Percentiles rank a stretch among this genome's conserved stretches.
Conservation (phyloP, 2,329 filamentous ascomycete species). For the Aureobasidium sp. region DNA sequence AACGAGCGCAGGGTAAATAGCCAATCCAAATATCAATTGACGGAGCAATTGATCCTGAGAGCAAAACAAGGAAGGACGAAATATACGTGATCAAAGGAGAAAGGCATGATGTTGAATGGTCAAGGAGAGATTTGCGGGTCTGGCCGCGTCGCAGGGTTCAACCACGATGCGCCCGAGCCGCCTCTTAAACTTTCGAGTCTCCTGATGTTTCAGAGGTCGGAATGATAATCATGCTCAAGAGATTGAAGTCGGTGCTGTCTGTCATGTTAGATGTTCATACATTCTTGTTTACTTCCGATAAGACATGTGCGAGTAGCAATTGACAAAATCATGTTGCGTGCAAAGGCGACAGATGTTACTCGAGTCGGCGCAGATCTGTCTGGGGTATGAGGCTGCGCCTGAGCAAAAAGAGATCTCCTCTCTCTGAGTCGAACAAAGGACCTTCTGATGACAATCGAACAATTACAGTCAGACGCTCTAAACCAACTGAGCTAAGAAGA, state of each 20-base stretch:
- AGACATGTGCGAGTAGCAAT: background rate
- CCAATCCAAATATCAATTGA: too few species aligned
- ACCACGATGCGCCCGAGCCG: slow-evolving; percentile 9
- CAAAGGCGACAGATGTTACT: too few species aligned
- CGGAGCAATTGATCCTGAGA: background rate
- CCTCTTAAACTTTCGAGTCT: background rate
- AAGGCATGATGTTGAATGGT: slow-evolving; percentile 5
- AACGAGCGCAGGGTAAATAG: background rate
- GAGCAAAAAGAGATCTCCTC: background rate
- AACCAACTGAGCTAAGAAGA: slow-evolving; percentile 15
- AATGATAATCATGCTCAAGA: background rate
- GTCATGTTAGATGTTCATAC: background rate
- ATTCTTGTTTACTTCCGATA: background rate
- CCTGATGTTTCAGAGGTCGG: background rate
- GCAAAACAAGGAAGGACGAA: background rate
- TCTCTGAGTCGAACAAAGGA: slow-evolving; percentile 15
- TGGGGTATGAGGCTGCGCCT: too few species aligned
- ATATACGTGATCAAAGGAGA: background rate
- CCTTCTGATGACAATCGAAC: slow-evolving; percentile 11
- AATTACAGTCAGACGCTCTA: slow-evolving; percentile 15
- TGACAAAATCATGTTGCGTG: background rate
- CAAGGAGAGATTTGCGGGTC: slow-evolving; percentile 10
- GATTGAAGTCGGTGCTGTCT: background rate
- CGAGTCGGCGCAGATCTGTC: too few species aligned
- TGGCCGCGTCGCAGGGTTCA: slow-evolving; percentile 12